Conservation (phyloP, 495 filamentous ascomycete species). For the Hypoxylon intermedium region DNA sequence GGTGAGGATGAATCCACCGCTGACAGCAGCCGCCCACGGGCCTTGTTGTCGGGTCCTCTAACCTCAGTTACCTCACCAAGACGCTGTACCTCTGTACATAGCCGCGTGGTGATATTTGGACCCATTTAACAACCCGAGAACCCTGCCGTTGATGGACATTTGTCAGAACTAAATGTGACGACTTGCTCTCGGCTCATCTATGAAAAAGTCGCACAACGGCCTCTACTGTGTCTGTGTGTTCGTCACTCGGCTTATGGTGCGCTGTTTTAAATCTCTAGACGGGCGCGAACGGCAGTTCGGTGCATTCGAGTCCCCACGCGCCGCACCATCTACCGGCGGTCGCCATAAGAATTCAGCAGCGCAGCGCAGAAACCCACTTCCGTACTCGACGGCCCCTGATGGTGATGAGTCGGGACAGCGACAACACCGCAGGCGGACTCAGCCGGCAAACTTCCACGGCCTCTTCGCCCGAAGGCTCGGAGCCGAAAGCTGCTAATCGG, state of each 20-base stretch:
- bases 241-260: slow-evolving; percentile 24
- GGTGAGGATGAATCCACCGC: slow-evolving; percentile 21
- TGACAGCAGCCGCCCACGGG: slow-evolving; percentile 21
- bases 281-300: slow-evolving; percentile 24
- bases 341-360: background rate
- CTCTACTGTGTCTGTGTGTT: slow-evolving; percentile 1
- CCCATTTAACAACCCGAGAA: slow-evolving; percentile 33
- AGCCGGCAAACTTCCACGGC: slow-evolving; percentile 31
- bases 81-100: slow-evolving; percentile 24
- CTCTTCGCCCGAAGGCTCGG: slow-evolving; percentile 36
- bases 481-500: slow-evolving; percentile 32
- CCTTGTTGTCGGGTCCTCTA: slow-evolving; percentile 20
- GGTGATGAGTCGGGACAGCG: slow-evolving; percentile 36
- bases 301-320: slow-evolving; percentile 6
- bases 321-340: slow-evolving; percentile 2
- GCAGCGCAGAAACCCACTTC: slow-evolving; percentile 3
- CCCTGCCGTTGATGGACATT: slow-evolving; percentile 26
- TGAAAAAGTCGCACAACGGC: slow-evolving; percentile 28
- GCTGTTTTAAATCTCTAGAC: slow-evolving; percentile 13
- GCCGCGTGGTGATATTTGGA: slow-evolving; percentile 19
- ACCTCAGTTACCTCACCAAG: background rate
- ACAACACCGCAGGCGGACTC: slow-evolving; percentile 30
- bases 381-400: slow-evolving; percentile 15
- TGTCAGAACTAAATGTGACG: slow-evolving; percentile 41
- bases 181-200: slow-evolving; percentile 27